Percentiles rank a stretch among this genome's conserved stretches.
Evolutionary conservation across 108 stramenopile genomes (phyloP).

Genomic region (Asterionellopsis glacialis): DNA sequence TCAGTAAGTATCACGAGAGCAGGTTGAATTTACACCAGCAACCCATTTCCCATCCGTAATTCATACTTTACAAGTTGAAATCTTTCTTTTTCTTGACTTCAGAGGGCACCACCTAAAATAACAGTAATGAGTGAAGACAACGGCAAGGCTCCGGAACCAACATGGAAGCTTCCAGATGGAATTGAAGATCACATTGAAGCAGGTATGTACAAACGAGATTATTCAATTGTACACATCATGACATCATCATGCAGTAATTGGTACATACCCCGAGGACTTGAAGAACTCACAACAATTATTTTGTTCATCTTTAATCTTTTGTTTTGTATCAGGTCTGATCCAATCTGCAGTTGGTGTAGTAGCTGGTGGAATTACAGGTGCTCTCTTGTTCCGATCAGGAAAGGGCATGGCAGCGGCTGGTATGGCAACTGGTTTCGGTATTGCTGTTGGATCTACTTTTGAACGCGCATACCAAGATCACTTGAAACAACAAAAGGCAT

Average conservation of each 20-base stretch:
- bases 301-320: neutral
- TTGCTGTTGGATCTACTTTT: conserved; percentile 43
- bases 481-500: no score
- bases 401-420: conserved; percentile 33
- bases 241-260: neutral
- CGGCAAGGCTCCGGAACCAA: neutral
- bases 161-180: conserved; percentile 58
- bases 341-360: conserved; percentile 33
- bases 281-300: neutral
- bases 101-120: no score
- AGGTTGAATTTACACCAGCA: no score
- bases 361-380: conserved; percentile 42
- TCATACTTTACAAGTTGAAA: no score
- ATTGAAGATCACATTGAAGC: conserved; percentile 57
- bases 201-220: conserved; percentile 24
- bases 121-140: no score
- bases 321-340: conserved; percentile 15
- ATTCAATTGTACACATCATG: neutral
- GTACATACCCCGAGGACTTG: no score
- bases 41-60: no score
- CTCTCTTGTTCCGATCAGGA: conserved; percentile 43
- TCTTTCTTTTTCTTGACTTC: no score
- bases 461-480: conserved; percentile 14
- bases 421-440: conserved; percentile 47
- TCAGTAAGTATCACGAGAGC: no score